Evolutionary conservation across 805 yeast species (phyloP).

Genomic region (Myxozyma udenii): DNA sequence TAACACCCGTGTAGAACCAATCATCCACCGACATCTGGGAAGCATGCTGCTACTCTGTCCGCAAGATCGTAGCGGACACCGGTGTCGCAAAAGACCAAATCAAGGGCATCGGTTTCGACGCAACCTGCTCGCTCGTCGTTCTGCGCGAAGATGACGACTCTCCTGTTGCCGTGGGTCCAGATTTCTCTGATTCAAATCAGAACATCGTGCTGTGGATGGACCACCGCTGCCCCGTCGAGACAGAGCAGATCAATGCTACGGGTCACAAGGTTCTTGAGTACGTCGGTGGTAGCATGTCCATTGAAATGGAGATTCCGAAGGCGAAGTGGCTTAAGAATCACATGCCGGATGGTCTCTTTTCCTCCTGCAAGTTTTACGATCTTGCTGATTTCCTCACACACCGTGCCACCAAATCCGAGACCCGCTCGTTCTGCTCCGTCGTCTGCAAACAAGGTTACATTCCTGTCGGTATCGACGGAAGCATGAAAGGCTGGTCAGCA

Average conservation of each 20-base stretch:
- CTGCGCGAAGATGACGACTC: conserved; percentile 59
- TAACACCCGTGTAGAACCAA: conserved; percentile 56
- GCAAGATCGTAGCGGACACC: conserved; percentile 67
- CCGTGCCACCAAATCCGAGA: conserved; percentile 82
- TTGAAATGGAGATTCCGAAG: conserved; percentile 97
- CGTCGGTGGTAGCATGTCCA: conserved; percentile 97
- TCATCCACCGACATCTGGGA: conserved; percentile 89
- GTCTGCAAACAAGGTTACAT: conserved; percentile 95
- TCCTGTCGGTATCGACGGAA: conserved; percentile 87
- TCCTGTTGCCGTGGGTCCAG: conserved; percentile 86
- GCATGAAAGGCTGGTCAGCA: conserved; percentile 82
- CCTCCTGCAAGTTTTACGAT: conserved; percentile 76
- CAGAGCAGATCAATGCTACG: conserved; percentile 75
- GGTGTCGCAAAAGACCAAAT: conserved; percentile 66
- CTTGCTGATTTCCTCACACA: conserved; percentile 88
- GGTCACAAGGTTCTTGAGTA: conserved; percentile 76
- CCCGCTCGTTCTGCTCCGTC: conserved; percentile 83
- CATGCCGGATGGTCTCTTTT: conserved; percentile 60
- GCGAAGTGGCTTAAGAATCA: conserved; percentile 92
- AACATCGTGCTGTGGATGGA: conserved; percentile 98
- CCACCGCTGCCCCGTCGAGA: conserved; percentile 85
- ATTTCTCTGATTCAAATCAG: conserved; percentile 66
- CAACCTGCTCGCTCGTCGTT: conserved; percentile 92
- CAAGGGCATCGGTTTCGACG: conserved; percentile 92
- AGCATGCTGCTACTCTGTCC: conserved; percentile 77